Evolutionary conservation across 2,329 filamentous ascomycete species (phyloP).

Genomic region (Phyllosticta citriasiana): DNA sequence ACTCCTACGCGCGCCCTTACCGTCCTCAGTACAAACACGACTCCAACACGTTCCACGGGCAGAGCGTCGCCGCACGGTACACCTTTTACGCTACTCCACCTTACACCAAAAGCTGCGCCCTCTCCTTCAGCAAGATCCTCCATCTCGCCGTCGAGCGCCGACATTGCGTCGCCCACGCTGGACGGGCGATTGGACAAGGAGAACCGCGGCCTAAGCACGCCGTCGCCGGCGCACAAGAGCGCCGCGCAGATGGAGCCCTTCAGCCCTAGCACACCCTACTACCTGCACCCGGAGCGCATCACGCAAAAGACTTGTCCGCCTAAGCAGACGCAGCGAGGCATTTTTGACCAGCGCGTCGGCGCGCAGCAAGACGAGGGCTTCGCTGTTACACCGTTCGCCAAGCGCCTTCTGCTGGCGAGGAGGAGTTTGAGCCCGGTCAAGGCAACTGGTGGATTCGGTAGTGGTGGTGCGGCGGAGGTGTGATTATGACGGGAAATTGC

Average conservation of each 20-base stretch:
- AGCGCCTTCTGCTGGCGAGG: conserved; percentile 17
- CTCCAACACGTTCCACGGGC: conserved; percentile 19
- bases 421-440: conserved; percentile 9
- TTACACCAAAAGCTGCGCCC: conserved; percentile 17
- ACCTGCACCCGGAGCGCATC: conserved; percentile 32
- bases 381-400: conserved; percentile 14
- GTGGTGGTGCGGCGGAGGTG: background rate
- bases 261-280: conserved; percentile 38
- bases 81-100: conserved; percentile 12
- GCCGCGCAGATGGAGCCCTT: background rate
- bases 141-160: conserved; percentile 8
- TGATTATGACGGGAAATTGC: background rate
- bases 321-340: conserved; percentile 29
- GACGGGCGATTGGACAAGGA: conserved; percentile 8
- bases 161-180: background rate
- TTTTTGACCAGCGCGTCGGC: conserved; percentile 7
- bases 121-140: conserved; percentile 20
- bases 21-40: conserved; percentile 10
- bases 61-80: conserved; percentile 20
- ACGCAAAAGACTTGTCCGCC: conserved; percentile 46
- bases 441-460: background rate
- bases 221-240: conserved; percentile 22
- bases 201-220: conserved; percentile 10
- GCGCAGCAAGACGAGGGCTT: background rate
- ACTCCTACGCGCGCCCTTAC: conserved; percentile 13